Percentiles rank a stretch among this genome's conserved stretches.
phyloP scores from a whole-genome alignment of 139 green algal genomes.

The Chlamydomonas sphaeroides region DNA sequence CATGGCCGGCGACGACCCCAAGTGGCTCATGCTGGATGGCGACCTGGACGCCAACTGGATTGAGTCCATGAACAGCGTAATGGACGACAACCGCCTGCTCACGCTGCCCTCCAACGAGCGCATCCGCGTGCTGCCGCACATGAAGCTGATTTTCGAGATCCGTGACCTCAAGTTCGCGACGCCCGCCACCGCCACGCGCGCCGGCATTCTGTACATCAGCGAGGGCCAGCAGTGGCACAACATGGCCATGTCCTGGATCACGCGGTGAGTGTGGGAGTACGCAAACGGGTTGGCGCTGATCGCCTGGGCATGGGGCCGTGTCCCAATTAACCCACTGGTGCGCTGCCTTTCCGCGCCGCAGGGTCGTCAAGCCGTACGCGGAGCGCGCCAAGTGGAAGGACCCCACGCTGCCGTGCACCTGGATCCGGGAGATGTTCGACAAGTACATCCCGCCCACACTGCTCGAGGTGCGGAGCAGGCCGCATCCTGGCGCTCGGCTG shows the following conservation, averaged over 20 bases:
- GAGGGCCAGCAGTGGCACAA: slow-evolving; percentile 87
- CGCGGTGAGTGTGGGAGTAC: no score
- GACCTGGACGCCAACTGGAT: slow-evolving; percentile 93
- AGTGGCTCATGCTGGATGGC: slow-evolving; percentile 90
- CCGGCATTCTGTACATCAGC: slow-evolving; percentile 88
- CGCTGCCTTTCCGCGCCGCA: not conserved
- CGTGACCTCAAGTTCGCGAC: slow-evolving; percentile 87
- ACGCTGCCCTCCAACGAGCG: slow-evolving; percentile 91
- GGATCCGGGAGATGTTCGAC: slow-evolving; percentile 80
- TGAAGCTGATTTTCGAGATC: slow-evolving; percentile 93
- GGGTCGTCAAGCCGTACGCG: slow-evolving; percentile 74
- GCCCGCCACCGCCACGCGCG: slow-evolving; percentile 86
- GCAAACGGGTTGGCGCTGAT: no score
- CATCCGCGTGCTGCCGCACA: slow-evolving; percentile 87
- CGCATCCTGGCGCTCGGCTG: no score
- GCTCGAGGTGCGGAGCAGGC: no score
- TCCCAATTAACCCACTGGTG: no score
- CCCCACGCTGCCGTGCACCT: slow-evolving; percentile 66
- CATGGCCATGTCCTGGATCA: slow-evolving; percentile 79
- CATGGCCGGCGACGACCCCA: slow-evolving; percentile 84
- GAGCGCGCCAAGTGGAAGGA: slow-evolving; percentile 89
- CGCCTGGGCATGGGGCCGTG: no score
- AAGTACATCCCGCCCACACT: slow-evolving; percentile 84
- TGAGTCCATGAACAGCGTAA: slow-evolving; percentile 91
- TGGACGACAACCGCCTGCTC: slow-evolving; percentile 91